Evolutionary conservation across 805 yeast species (phyloP), one percentile per base, ranked within the genome.

Genomic region (Saccharomycopsis amapae): DNA sequence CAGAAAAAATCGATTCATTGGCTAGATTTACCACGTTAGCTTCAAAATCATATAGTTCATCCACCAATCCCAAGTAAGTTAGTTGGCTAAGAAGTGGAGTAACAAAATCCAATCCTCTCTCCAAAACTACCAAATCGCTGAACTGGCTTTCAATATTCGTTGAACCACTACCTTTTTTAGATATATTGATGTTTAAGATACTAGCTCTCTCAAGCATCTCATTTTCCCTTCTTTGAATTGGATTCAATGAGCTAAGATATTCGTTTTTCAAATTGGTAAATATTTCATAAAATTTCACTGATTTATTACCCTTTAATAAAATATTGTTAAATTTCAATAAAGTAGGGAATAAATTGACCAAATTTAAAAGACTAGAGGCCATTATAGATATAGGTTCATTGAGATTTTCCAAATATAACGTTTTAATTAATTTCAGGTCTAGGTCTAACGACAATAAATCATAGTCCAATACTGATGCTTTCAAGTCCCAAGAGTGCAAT

Each of bases 31-130:
- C 53, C 3, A 58, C 65, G 49, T 71, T 72, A 10, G 69, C 58
- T 12, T 71, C 66, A 4, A 81, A 64, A 3, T 74, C 77, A 53
- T 78, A 70, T 10, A 78, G 59, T 55, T 89, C 96, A 59, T 85
- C 89, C 18, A 88, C 66, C 13, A 93, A 66, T 0, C 97, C 98
- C 15, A 75, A 68, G 59, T 89, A 90, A 2, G 87, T 84, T 55
- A 89, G 63, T 56, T 89, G 97, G 22, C 79, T 76, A 45, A 87
- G 63, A 9, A 86, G 56, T 1, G 87, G 81, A 1, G 95, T 77
- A 3, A 84, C 61, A 36, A 76, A 71, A 62, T 90, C 98, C 24
- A 81, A 60, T 44, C 80, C 76, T 40, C 98, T 67, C 58, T 90
- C 97, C 18, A 90, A 57, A 1, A 89, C 80, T 4, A 90, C 69